These are phyloP conservation scores for Neurospora cerealis DNA, from an alignment of 495 filamentous ascomycete genomes.

Conservation along the genomic window DNA sequence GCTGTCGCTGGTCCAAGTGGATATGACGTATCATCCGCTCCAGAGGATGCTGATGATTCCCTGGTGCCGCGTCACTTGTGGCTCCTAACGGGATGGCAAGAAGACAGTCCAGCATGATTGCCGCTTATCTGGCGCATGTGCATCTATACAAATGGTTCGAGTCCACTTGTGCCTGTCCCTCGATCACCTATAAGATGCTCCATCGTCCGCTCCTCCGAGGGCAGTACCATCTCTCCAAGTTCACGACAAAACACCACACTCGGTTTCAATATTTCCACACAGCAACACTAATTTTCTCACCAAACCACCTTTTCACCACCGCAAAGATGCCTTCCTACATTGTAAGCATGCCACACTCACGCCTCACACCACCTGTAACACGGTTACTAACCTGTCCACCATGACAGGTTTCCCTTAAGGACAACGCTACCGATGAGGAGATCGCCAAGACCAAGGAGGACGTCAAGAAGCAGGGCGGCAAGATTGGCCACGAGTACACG, in stretches of 20 bases:
- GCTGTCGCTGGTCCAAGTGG: not conserved
- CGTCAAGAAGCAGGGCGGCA: conserved; percentile 60
- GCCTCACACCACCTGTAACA: not conserved
- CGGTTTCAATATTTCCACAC: not conserved
- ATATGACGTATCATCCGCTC: not conserved
- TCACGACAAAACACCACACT: not conserved
- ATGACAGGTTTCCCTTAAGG: conserved; percentile 68
- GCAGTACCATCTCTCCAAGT: not conserved
- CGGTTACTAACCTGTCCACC: conserved; percentile 5
- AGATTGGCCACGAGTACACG: conserved; percentile 70
- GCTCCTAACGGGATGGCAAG: not conserved
- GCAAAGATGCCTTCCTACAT: conserved; percentile 62
- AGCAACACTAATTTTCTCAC: not conserved
- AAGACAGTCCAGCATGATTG: not conserved
- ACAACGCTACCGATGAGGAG: conserved; percentile 47
- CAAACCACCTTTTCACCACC: not conserved
- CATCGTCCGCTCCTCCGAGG: not conserved
- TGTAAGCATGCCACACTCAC: conserved; percentile 32
- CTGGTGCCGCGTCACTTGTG: not conserved
- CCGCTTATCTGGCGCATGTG: not conserved
- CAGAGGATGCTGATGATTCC: not conserved
- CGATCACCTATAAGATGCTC: not conserved
- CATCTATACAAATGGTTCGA: not conserved
- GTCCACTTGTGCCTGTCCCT: not conserved
- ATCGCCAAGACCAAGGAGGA: conserved; percentile 68